A percentile compares a stretch with the other conserved stretches of the same genome.
Evolutionary conservation across 495 filamentous ascomycete species (phyloP).

Genomic region (Staphylotrichum longicolle): DNA sequence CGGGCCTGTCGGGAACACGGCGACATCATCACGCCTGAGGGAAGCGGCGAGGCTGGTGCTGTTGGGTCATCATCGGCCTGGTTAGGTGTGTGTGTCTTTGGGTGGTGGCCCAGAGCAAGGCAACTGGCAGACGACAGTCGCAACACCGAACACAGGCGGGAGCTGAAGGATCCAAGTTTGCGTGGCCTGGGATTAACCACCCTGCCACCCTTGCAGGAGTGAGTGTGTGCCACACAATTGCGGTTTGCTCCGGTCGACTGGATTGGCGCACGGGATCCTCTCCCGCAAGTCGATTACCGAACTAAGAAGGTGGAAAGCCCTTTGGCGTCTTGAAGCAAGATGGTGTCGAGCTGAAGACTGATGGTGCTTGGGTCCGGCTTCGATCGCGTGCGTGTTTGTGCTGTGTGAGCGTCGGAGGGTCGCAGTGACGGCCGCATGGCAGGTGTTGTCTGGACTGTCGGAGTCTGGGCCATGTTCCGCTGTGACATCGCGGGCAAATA

Average conservation of each 20-base stretch:
- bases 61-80: not conserved
- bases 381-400: not conserved
- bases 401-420: constrained; percentile 1
- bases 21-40: too few relatives aligned
- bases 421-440: constrained; percentile 22
- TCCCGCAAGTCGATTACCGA: constrained; percentile 9
- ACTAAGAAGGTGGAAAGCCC: constrained; percentile 9
- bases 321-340: not conserved
- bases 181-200: not conserved
- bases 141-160: too few relatives aligned
- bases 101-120: not conserved
- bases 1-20: not conserved
- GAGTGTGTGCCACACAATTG: constrained; percentile 4
- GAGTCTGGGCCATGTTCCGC: constrained; percentile 12
- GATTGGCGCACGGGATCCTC: constrained; percentile 2
- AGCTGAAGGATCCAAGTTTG: constrained; percentile 3
- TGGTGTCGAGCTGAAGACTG: not conserved
- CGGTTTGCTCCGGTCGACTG: constrained; percentile 12
- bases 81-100: not conserved
- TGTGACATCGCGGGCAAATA: constrained; percentile 22
- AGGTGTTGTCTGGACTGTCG: not conserved
- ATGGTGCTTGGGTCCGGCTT: not conserved
- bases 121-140: too few relatives aligned
- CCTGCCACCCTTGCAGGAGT: not conserved
- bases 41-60: not conserved